Evolutionary conservation across 768 basidiomycete genomes (phyloP), one percentile per base, ranked within the genome.

Genomic region (Tulasnella sp.): DNA sequence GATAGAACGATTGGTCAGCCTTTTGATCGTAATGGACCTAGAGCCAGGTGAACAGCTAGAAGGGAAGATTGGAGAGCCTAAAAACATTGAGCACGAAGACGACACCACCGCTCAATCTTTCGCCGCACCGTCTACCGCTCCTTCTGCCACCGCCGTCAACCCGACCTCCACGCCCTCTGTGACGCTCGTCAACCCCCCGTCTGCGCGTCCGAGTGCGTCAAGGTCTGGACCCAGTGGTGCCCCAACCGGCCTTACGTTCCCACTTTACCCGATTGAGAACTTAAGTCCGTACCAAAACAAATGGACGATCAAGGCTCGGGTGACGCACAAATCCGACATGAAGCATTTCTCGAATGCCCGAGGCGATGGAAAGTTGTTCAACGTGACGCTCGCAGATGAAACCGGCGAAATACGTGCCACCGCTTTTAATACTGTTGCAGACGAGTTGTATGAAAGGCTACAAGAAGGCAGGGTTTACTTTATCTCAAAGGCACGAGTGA

Each of bases 241-340:
- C 31, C 36, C 32, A 49, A 43, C 42, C n/a, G 32, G 27, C 42
- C 51, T 31, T 50, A 49, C 58, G 46, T 58, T 6, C 58, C 61
- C 34, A 0, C 68, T 82, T 31, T 83, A 83, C 69, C 94, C 93
- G 2, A 98, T 99, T 62, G 94, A 96, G 67, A 86, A 83, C 4
- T 77, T 98, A 42, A 92, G 86, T 65, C 94, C 94, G 7, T 98
- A 97, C 65, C 91, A 96, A 70, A 97, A 94, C 72, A 89, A 89
- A 69, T 99, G 96, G 96, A 92, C 88, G 8, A 94, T 98, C 75
- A 92, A 91, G 68, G 94, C 89, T 27, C 84, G 89, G 39, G 89
- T 97, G 48, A 86, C 82, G 11, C 79, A 86, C 61, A 97, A 94
- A 69, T 80, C 80, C 1, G 96, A 97, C 0, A 81, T 98, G 65